Conservation (phyloP, 2,329 filamentous ascomycete genomes). For the Hypoxylon sp. region DNA sequence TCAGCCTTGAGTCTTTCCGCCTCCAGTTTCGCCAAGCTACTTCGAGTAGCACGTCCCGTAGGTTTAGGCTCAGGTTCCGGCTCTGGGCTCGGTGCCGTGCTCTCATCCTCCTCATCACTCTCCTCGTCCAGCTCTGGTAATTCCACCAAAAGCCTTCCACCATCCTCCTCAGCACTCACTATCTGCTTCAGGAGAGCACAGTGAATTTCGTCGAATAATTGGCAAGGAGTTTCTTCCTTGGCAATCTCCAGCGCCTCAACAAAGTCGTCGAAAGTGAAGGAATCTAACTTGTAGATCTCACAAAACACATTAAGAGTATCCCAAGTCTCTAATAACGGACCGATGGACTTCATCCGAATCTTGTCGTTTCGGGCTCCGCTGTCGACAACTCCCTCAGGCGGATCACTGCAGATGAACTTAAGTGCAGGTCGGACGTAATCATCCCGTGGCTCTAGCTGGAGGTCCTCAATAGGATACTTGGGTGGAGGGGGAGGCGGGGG, state of each 20-base stretch:
- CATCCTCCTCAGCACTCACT: constrained; percentile 80
- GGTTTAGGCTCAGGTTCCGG: constrained; percentile 78
- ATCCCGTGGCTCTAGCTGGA: constrained; percentile 81
- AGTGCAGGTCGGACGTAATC: constrained; percentile 79
- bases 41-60: constrained; percentile 81
- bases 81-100: constrained; percentile 72
- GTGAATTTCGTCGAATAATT: constrained; percentile 91
- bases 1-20: constrained; percentile 77
- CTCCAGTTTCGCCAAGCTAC: constrained; percentile 86
- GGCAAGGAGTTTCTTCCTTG: constrained; percentile 80
- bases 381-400: constrained; percentile 65
- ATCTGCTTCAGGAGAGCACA: constrained; percentile 91
- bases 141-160: constrained; percentile 83
- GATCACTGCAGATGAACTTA: constrained; percentile 81
- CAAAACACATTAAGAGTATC: constrained; percentile 98
- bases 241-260: constrained; percentile 87
- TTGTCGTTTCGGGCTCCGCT: constrained; percentile 67
- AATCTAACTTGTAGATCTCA: constrained; percentile 93
- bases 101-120: constrained; percentile 73
- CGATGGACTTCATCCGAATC: constrained; percentile 88
- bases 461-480: constrained; percentile 96
- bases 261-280: constrained; percentile 98
- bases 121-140: constrained; percentile 82
- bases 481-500: constrained; percentile 81
- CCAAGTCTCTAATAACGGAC: constrained; percentile 90